Evolutionary conservation across 306 rosid genomes (phyloP).

Genomic region (Ziziphus jujuba): DNA sequence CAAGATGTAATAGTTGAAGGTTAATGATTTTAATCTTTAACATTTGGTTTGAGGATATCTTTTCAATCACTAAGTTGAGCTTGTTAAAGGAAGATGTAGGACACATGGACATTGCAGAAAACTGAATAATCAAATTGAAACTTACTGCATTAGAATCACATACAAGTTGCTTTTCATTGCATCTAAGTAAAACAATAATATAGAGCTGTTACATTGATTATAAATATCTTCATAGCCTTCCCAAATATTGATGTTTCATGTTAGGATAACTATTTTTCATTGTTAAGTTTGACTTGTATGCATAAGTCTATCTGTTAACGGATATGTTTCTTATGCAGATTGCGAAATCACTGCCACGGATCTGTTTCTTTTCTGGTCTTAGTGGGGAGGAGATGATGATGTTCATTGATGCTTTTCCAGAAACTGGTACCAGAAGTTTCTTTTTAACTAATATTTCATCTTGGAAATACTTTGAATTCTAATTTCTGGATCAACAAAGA

Average conservation of each 20-base stretch:
- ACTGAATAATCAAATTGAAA: not conserved
- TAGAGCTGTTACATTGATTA: too few species aligned
- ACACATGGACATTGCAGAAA: too few species aligned
- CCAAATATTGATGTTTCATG: too few species aligned
- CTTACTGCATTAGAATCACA: not conserved
- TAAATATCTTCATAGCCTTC: too few species aligned
- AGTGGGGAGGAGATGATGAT: slow-evolving; percentile 96
- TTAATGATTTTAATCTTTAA: not conserved
- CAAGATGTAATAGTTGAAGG: slow-evolving; percentile 9
- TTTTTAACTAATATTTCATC: not conserved
- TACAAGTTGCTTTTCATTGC: not conserved
- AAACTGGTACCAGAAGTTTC: slow-evolving; percentile 52
- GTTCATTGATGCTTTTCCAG: slow-evolving; percentile 89
- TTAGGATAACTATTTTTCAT: too few species aligned
- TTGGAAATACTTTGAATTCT: not conserved
- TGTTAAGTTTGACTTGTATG: too few species aligned
- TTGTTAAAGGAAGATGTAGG: not conserved
- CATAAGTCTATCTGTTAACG: not conserved
- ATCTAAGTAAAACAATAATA: too few species aligned
- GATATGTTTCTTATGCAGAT: slow-evolving; percentile 51
- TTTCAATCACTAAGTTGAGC: not conserved
- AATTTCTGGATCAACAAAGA: not conserved
- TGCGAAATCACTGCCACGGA: slow-evolving; percentile 75
- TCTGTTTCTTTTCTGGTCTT: slow-evolving; percentile 91
- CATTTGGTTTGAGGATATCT: not conserved